A percentile compares a stretch with the other conserved stretches of the same genome.
Evolutionary conservation across 768 basidiomycete species (phyloP).

Genomic region (Russula earlei): DNA sequence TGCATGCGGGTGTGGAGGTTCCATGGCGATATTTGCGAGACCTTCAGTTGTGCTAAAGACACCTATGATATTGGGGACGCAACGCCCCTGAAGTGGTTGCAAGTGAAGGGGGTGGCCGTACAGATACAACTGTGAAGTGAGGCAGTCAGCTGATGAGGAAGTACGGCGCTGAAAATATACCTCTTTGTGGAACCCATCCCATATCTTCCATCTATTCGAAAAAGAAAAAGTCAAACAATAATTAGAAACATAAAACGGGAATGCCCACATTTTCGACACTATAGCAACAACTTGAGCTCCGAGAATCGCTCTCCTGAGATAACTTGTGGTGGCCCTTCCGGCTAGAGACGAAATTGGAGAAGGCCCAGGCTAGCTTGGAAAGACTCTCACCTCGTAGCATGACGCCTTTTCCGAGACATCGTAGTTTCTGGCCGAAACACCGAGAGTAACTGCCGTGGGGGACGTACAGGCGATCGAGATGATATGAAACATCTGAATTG

Average conservation of each 20-base stretch:
- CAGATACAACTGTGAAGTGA: constrained; percentile 37
- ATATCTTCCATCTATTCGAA: constrained; percentile 12
- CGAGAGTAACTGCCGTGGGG: constrained; percentile 6
- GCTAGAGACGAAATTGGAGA: background rate
- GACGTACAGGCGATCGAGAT: constrained; percentile 6
- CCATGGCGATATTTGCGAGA: constrained; percentile 38
- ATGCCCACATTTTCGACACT: constrained; percentile 8
- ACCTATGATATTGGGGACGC: constrained; percentile 45
- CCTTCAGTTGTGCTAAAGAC: constrained; percentile 33
- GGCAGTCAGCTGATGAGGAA: background rate
- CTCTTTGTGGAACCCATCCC: constrained; percentile 17
- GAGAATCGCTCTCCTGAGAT: constrained; percentile 11
- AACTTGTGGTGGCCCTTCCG: constrained; percentile 14
- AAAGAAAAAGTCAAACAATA: background rate
- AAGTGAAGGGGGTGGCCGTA: constrained; percentile 40
- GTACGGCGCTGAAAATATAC: background rate
- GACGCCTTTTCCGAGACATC: constrained; percentile 12
- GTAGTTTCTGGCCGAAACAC: background rate
- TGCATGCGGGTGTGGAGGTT: constrained; percentile 46
- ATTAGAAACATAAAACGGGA: background rate
- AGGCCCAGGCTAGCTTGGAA: background rate
- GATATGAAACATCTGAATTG: background rate
- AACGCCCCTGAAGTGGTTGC: constrained; percentile 41
- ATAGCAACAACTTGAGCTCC: constrained; percentile 6
- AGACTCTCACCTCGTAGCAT: constrained; percentile 11